Conservation (phyloP, 768 basidiomycete genomes). For the Dioszegia hungarica region DNA sequence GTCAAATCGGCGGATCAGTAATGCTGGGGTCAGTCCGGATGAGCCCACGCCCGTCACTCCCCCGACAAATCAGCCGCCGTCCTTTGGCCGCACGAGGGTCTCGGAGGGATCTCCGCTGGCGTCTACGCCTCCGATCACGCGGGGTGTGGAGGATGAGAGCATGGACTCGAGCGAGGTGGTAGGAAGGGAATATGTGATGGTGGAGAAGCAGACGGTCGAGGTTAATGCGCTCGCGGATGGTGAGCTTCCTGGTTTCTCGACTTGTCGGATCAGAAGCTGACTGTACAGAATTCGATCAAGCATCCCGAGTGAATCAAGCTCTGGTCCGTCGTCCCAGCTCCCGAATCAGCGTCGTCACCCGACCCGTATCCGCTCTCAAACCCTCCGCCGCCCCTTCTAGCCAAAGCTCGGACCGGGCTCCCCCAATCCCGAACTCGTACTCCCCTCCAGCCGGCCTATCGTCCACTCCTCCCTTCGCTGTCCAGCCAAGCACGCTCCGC, state of each 20-base stretch:
- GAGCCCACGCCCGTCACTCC: slow-evolving; percentile 57
- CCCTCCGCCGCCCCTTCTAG: slow-evolving; percentile 9
- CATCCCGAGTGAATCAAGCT: slow-evolving; percentile 42
- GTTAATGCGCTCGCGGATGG: slow-evolving; percentile 90
- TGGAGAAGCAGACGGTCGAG: slow-evolving; percentile 86
- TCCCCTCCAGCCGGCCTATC: slow-evolving; percentile 46
- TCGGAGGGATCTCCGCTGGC: slow-evolving; percentile 39
- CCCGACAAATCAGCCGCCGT: not conserved
- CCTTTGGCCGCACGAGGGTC: slow-evolving; percentile 1
- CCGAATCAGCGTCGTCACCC: slow-evolving; percentile 35
- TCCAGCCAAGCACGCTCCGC: slow-evolving; percentile 20
- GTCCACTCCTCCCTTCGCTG: slow-evolving; percentile 50
- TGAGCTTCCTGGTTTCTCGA: slow-evolving; percentile 50
- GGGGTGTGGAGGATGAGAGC: slow-evolving; percentile 32
- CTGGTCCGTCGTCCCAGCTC: slow-evolving; percentile 48
- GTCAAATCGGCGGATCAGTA: not conserved
- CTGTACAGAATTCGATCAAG: slow-evolving; percentile 50
- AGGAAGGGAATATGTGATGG: slow-evolving; percentile 77
- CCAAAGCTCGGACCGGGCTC: not conserved
- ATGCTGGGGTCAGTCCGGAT: slow-evolving; percentile 51
- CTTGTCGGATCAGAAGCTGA: not conserved
- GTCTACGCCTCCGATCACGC: slow-evolving; percentile 28
- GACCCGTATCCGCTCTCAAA: slow-evolving; percentile 45
- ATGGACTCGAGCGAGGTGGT: slow-evolving; percentile 33
- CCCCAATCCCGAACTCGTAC: slow-evolving; percentile 39